Base-by-base conservation (phyloP, 1,284 basidiomycete genomes). In the Heliocybe sulcata region DNA sequence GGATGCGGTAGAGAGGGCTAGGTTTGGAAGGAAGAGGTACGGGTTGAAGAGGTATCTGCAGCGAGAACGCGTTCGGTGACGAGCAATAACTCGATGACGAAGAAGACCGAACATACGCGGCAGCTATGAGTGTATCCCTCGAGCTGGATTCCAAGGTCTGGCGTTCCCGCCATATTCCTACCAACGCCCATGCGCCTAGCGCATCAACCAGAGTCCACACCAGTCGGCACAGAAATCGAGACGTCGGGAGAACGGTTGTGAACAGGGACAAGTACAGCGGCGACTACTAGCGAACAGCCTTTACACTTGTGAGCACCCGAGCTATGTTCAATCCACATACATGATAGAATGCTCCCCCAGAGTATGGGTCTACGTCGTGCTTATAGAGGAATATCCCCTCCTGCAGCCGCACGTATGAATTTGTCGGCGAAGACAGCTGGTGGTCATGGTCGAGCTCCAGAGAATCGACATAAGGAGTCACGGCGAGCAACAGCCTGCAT, bases 21-120 rank as follows among this genome's bases (percentile, higher is more conserved):
- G 71, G 35, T 85, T 88, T 0, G 93, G 83, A 1, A 92, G 74
- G 50, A 95, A 68, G 3, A 90, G 72, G 67, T 96, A 95, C 2
- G 95, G 95, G 62, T 97, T 97, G 57, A 96, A 71, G 2, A 98
- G 79, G 69, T 89, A 94, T 38, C 92, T 94, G 60, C n/a, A n/a
- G n/a, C n/a, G n/a, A n/a, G n/a, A n/a, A n/a, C n/a, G n/a, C n/a
- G n/a, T n/a, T n/a, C n/a, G n/a, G n/a, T n/a, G n/a, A n/a, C 2
- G 23, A 16, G 26, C 51, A 19, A 25, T 19, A n/a, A 25, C 25
- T 53, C 14, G 25, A 9, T 8, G 16, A 45, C 23, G 20, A 35
- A 9, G 12, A 33, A 45, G 19, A 19, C 2, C 19, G 49, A 14
- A 77, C 85, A 62, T 63, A 91, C 90, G 80, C 66, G 22, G 80